phyloP scores from a whole-genome alignment of 192 early-diverging fungal genomes.

The Radiomyces spectabilis region DNA sequence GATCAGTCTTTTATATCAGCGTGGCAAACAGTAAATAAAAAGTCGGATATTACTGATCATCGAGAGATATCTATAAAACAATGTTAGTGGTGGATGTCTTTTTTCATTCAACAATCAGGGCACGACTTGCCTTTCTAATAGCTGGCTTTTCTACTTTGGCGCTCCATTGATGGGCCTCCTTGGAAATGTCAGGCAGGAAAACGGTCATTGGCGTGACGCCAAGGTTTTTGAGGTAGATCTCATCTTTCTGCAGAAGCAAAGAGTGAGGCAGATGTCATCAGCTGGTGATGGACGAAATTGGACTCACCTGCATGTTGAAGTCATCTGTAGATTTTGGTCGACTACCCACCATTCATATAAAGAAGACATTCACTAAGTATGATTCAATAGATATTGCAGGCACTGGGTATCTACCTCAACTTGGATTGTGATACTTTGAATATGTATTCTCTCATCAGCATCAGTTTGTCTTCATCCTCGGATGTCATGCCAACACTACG shows the following conservation, averaged over 20 bases:
- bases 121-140: too few relatives aligned
- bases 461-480: conserved; percentile 70
- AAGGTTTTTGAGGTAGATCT: conserved; percentile 47
- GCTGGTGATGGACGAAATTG: not conserved
- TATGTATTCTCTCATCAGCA: conserved; percentile 68
- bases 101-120: too few relatives aligned
- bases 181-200: conserved; percentile 41
- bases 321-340: conserved; percentile 21
- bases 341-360: not conserved
- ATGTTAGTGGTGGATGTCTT: too few relatives aligned
- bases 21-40: too few relatives aligned
- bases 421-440: conserved; percentile 60
- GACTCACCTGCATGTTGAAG: conserved; percentile 12
- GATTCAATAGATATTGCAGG: too few relatives aligned
- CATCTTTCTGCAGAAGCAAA: conserved; percentile 24
- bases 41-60: too few relatives aligned
- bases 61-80: too few relatives aligned
- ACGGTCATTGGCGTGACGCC: conserved; percentile 62
- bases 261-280: not conserved
- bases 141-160: too few relatives aligned
- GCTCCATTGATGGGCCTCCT: not conserved
- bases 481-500: conserved; percentile 62
- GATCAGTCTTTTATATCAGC: too few relatives aligned
- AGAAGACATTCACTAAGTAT: too few relatives aligned
- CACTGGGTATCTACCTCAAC: too few relatives aligned